These are phyloP conservation scores for Flaveria linearis DNA, from an alignment of 129 eudicot genomes.

Conservation along the genomic window DNA sequence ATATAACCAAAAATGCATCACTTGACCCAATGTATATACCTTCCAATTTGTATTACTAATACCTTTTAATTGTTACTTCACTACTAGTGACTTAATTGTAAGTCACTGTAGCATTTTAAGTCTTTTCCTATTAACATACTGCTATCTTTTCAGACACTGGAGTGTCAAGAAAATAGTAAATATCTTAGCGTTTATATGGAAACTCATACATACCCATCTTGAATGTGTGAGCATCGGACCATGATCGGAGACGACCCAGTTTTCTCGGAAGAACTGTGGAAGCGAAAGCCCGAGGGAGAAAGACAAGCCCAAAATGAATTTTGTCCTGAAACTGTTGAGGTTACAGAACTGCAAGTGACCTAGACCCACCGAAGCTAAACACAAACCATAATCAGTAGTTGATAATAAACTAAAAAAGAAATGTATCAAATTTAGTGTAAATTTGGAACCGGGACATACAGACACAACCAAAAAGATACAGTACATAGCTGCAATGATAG, in stretches of 20 bases:
- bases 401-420: neutral
- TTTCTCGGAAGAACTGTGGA: constrained; percentile 69
- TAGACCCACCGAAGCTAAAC: constrained; percentile 69
- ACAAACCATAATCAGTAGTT: neutral
- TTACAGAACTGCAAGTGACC: constrained; percentile 75
- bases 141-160: neutral
- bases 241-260: constrained; percentile 29
- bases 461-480: constrained; percentile 64
- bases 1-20: neutral
- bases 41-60: no score
- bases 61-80: no score
- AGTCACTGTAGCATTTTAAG: no score
- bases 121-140: no score
- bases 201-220: constrained; percentile 55
- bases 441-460: constrained; percentile 42
- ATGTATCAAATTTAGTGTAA: neutral
- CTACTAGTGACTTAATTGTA: no score
- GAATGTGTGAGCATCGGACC: constrained; percentile 59
- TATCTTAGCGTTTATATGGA: neutral
- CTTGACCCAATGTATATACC: neutral
- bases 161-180: neutral
- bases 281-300: constrained; percentile 67
- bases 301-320: constrained; percentile 63
- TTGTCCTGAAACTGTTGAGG: constrained; percentile 75
- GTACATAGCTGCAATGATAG: constrained; percentile 60